These are phyloP conservation scores for Phoma sp. DNA, from an alignment of 2,329 filamentous ascomycete species.

Conservation along the genomic window DNA sequence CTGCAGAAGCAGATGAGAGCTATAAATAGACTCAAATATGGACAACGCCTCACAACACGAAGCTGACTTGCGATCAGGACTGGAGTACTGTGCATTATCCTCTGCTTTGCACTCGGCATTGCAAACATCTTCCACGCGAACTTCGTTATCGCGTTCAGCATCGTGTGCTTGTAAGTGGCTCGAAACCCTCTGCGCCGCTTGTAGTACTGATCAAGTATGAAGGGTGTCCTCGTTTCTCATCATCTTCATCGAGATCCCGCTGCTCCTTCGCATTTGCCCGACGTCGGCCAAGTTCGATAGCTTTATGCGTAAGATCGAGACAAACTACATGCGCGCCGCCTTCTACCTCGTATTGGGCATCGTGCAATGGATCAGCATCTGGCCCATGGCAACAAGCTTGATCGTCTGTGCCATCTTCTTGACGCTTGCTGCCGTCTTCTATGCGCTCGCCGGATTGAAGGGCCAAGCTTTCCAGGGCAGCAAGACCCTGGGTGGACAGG, in stretches of 20 bases:
- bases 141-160: slow-evolving; percentile 63
- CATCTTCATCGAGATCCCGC: slow-evolving; percentile 74
- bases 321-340: slow-evolving; percentile 93
- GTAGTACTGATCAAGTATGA: slow-evolving; percentile 14
- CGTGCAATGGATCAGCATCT: slow-evolving; percentile 83
- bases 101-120: slow-evolving; percentile 71
- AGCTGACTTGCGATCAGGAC: slow-evolving; percentile 50
- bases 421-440: slow-evolving; percentile 77
- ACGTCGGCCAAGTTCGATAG: slow-evolving; percentile 88
- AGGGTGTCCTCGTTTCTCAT: slow-evolving; percentile 58
- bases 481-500: slow-evolving; percentile 93
- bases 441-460: slow-evolving; percentile 78
- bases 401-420: slow-evolving; percentile 87
- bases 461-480: slow-evolving; percentile 87
- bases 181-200: not conserved
- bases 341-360: slow-evolving; percentile 83
- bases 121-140: slow-evolving; percentile 70
- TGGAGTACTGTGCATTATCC: slow-evolving; percentile 65
- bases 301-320: slow-evolving; percentile 89
- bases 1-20: not conserved
- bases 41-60: not conserved
- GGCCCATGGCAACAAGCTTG: slow-evolving; percentile 69
- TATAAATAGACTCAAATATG: not conserved
- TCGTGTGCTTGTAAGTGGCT: slow-evolving; percentile 55
- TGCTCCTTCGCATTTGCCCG: slow-evolving; percentile 96